phyloP scores from a whole-genome alignment of 2,329 filamentous ascomycete genomes.

The Calonectria hawksworthii region DNA sequence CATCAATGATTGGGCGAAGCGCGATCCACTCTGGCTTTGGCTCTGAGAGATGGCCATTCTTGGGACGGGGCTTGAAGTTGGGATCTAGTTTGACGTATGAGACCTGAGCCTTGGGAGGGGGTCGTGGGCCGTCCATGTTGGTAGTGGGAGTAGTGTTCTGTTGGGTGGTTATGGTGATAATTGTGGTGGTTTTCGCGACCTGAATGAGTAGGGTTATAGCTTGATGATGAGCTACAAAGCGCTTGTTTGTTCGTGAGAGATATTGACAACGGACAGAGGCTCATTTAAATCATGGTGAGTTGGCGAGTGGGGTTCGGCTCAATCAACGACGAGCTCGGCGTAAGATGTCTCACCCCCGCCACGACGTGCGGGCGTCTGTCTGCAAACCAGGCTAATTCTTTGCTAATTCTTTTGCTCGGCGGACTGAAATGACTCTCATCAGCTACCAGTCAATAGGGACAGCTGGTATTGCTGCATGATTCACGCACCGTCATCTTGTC shows the following conservation, averaged over 20 bases:
- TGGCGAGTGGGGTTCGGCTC: background rate
- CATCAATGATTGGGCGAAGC: constrained; percentile 10
- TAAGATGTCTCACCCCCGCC: background rate
- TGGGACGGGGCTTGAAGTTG: constrained; percentile 32
- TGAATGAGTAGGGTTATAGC: background rate
- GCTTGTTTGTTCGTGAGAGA: background rate
- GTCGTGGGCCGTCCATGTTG: background rate
- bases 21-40: constrained; percentile 18
- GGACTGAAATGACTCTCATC: background rate
- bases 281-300: background rate
- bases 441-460: too few relatives aligned
- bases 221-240: too few relatives aligned
- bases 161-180: background rate
- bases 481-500: background rate
- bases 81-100: constrained; percentile 29
- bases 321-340: background rate
- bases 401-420: background rate
- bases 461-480: background rate
- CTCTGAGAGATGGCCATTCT: constrained; percentile 39
- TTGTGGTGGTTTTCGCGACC: background rate
- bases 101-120: constrained; percentile 13
- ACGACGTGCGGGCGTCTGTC: background rate
- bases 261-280: background rate
- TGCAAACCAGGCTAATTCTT: background rate
- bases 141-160: background rate